Evolutionary conservation across 768 basidiomycete genomes (phyloP), one percentile per base, ranked within the genome.

Genomic region (Leucosporidium scottii): DNA sequence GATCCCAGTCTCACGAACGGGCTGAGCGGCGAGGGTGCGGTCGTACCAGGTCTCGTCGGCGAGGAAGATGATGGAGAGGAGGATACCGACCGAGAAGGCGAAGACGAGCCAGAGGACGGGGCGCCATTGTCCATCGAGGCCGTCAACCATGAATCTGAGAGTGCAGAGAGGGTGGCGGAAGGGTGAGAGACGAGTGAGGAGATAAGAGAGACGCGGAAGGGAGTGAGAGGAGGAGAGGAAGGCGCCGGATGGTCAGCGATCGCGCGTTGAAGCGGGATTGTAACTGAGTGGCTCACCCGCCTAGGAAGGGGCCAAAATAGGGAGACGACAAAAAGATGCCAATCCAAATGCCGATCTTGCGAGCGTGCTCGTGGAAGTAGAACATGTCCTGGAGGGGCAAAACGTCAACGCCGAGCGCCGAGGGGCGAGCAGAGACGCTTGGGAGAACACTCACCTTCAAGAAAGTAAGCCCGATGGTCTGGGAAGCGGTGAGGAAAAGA

Each of bases 21-120:
- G 68, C 49, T 69, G 62, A 18, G 63, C 59, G 2, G 56, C 20
- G 36, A 69, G 65, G 23, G 48, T 50, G 18, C 71, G 68, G 56
- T 69, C 62, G 71, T 73, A 73, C 65, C 66, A 69, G 4, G 71
- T 69, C 65, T 73, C 71, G 56, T 69, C 62, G 62, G 44, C 67
- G 39, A 73, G 30, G 49, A 36, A 0, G 44, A 47, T 6, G 60
- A 73, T 62, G 60, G 65, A 53, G 47, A 58, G 21, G 48, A 73
- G 71, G 57, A 69, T 51, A 25, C n/a, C 12, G 28, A 28, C 31
- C n/a, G 49, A 64, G 31, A 47, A 59, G 20, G 71, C 71, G 53
- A 73, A 73, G n/a, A 73, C 68, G 56, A 73, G 55, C 71, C 71
- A 73, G 1, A 73, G 25, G 10, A 69, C 68, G 2, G 65, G 65